Conservation (phyloP, 371 early-diverging fungal species). For the Circinella umbellata region DNA sequence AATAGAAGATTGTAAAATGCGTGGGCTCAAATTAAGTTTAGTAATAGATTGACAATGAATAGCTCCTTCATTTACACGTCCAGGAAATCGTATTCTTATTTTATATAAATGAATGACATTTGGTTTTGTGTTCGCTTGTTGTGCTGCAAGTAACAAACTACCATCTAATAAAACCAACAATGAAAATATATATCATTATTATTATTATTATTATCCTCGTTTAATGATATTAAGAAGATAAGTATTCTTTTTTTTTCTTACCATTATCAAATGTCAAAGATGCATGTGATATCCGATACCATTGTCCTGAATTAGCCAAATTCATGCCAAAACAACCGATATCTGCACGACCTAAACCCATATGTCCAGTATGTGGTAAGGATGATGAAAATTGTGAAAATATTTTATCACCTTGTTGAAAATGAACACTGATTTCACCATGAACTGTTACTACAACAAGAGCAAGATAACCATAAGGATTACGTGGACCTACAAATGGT, state of each 20-base stretch:
- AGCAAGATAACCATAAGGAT: conserved; percentile 46
- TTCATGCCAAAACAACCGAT: conserved; percentile 45
- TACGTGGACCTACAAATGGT: conserved; percentile 37
- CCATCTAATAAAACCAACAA: conserved; percentile 19
- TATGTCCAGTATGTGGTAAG: conserved; percentile 35
- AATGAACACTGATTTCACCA: conserved; percentile 51
- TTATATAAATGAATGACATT: conserved; percentile 34
- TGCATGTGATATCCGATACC: conserved; percentile 54
- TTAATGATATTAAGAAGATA: no score
- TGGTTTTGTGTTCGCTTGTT: conserved; percentile 36
- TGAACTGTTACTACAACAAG: conserved; percentile 46
- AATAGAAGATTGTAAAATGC: conserved; percentile 1
- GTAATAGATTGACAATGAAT: conserved; percentile 23
- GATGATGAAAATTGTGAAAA: conserved; percentile 43
- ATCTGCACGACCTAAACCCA: conserved; percentile 32
- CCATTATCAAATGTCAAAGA: conserved; percentile 31
- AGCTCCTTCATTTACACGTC: conserved; percentile 21
- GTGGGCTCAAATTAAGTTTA: conserved; percentile 17
- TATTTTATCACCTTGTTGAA: conserved; percentile 42
- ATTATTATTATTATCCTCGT: not conserved
- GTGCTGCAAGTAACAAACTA: conserved; percentile 38
- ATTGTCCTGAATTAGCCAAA: conserved; percentile 36
- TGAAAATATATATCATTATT: not conserved
- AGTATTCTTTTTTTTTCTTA: not conserved
- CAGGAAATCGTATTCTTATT: conserved; percentile 41